These are phyloP conservation scores for Dillenia suffruticosa DNA, from an alignment of 164 flowering plant genomes.

Conservation along the genomic window DNA sequence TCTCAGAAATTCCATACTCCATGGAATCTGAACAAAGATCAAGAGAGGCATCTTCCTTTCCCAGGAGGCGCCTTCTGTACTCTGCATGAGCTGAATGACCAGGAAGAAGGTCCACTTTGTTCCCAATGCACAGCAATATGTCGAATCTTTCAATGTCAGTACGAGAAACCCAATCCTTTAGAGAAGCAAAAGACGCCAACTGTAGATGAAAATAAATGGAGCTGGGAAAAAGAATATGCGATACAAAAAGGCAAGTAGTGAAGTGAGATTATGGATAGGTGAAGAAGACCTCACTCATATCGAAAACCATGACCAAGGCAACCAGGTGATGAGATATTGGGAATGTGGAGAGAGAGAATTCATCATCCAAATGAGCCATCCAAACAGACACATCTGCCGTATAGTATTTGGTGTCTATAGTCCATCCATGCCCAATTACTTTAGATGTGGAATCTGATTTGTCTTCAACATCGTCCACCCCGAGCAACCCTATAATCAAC, in stretches of 20 bases:
- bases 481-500: constrained; percentile 46
- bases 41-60: constrained; percentile 28
- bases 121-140: constrained; percentile 80
- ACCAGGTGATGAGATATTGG: constrained; percentile 40
- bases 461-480: constrained; percentile 64
- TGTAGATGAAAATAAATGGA: constrained; percentile 28
- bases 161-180: constrained; percentile 67
- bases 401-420: constrained; percentile 80
- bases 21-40: constrained; percentile 33
- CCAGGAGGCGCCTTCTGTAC: constrained; percentile 61
- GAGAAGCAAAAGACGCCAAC: constrained; percentile 57
- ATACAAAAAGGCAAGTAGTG: background rate
- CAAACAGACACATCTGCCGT: constrained; percentile 83
- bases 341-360: constrained; percentile 32
- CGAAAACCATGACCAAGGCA: constrained; percentile 92
- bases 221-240: background rate
- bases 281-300: constrained; percentile 60
- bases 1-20: constrained; percentile 69
- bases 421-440: constrained; percentile 43
- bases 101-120: constrained; percentile 88
- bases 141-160: constrained; percentile 62
- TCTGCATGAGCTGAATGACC: constrained; percentile 83
- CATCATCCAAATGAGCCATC: constrained; percentile 70
- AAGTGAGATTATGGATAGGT: background rate
- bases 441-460: constrained; percentile 45